Base-by-base conservation (phyloP, 805 yeast genomes). In the fission yeast (Schizosaccharomyces pombe) region DNA sequence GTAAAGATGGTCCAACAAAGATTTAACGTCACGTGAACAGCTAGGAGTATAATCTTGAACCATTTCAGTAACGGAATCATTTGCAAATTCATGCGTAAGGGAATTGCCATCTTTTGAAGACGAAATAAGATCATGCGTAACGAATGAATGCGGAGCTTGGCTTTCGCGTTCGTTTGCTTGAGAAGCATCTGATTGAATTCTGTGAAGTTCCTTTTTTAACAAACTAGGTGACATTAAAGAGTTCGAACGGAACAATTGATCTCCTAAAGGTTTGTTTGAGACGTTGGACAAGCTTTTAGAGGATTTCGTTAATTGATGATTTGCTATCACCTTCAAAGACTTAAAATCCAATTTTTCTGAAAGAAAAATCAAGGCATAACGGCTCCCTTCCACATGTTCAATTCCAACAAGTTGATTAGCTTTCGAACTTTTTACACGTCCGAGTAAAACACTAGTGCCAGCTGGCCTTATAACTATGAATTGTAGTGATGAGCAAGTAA, bases 401-500 rank as follows among this genome's bases (percentile, higher is more conserved):
- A 43, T 43, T 28, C 30, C 49, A 14, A 43, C 49, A 5, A 24
- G 14, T 26, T 19, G 30, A 19, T 16, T 43, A 4, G 30, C 30
- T 16, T 43, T 14, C 14, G 14, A 6, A 16, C 16, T 43, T 43
- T 43, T 19, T n/a, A 43, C 30, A 22, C 30, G 30, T 43, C 49
- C 49, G 14, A 43, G 30, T 6, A 43, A 29, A 5, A 43, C 30
- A 22, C 26, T 43, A 16, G 26, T 22, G 11, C 49, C 49, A 22
- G 49, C 49, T 43, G 49, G 49, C 30, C 49, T 19, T 22, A 43
- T 19, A 19, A 43, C 49, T 43, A 43, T 16, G 26, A 43, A 43
- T 14, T 43, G 49, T 24, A 43, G 26, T n/a, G 49, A 43, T 14
- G 49, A 22, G 49, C 49, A 43, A 22, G 49, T 16, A 43, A 43